phyloP scores from a whole-genome alignment of 345 rosid genomes.

The Conringia planisiliqua region DNA sequence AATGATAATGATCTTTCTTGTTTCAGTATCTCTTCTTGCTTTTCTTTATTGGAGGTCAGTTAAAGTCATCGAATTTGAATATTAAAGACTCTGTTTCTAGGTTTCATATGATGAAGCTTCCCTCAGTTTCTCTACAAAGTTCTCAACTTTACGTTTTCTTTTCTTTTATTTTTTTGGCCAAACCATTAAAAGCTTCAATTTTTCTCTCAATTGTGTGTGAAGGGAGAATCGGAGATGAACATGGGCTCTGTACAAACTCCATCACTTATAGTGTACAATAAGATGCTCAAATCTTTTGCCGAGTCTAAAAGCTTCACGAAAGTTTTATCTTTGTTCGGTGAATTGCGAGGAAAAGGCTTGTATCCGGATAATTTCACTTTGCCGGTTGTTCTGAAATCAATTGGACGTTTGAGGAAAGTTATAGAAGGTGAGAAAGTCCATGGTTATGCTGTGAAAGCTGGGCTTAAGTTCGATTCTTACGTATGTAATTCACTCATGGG shows the following conservation, averaged over 20 bases:
- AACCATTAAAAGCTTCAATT: neutral
- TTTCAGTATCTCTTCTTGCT: neutral
- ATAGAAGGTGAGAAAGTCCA: slow-evolving; percentile 48
- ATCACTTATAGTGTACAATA: slow-evolving; percentile 48
- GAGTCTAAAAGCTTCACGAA: slow-evolving; percentile 38
- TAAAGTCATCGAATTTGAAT: no score
- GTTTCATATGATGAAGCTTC: neutral
- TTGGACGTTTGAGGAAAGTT: slow-evolving; percentile 37
- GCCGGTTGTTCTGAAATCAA: slow-evolving; percentile 54
- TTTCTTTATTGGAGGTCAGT: no score
- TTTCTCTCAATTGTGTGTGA: neutral
- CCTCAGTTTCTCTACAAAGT: neutral
- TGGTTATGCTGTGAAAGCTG: slow-evolving; percentile 53
- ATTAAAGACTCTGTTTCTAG: neutral
- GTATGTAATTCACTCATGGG: slow-evolving; percentile 63
- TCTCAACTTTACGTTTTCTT: neutral
- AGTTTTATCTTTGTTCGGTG: slow-evolving; percentile 44
- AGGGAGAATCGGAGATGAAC: neutral
- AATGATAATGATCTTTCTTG: neutral
- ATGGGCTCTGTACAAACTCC: slow-evolving; percentile 31
- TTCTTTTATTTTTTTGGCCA: neutral
- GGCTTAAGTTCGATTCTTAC: slow-evolving; percentile 54
- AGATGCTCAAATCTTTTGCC: slow-evolving; percentile 54
- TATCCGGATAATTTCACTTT: slow-evolving; percentile 74
- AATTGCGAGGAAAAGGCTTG: slow-evolving; percentile 49